Percentiles rank a stretch among this genome's conserved stretches.
Conservation (phyloP, 148 eudicot species). For the Diospyros kaki region DNA sequence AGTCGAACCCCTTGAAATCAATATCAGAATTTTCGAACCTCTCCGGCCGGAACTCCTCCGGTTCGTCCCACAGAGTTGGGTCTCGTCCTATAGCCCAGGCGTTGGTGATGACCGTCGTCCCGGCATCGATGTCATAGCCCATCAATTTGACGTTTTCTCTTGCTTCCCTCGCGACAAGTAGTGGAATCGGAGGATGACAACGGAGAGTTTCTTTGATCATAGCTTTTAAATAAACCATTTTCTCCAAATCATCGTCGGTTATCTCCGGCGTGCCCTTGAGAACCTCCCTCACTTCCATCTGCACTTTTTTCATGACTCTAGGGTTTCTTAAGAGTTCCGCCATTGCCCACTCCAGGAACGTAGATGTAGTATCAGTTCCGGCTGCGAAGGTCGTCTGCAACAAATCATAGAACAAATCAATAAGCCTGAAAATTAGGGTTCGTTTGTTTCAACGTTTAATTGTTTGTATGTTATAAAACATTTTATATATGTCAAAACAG, state of each 20-base stretch:
- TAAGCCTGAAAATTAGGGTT: too few relatives aligned
- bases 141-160: slow-evolving; percentile 42
- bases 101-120: slow-evolving; percentile 46
- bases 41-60: slow-evolving; percentile 53
- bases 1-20: slow-evolving; percentile 53
- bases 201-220: slow-evolving; percentile 59
- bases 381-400: slow-evolving; percentile 55
- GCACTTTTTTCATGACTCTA: slow-evolving; percentile 45
- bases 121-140: slow-evolving; percentile 46
- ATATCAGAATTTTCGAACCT: slow-evolving; percentile 43
- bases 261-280: slow-evolving; percentile 22
- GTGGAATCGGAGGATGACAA: slow-evolving; percentile 57
- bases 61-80: slow-evolving; percentile 50
- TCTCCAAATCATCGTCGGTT: slow-evolving; percentile 34
- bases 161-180: slow-evolving; percentile 48
- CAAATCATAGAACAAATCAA: background rate
- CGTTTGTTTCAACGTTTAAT: background rate
- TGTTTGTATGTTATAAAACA: background rate
- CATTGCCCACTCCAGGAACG: slow-evolving; percentile 65
- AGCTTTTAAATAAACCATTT: slow-evolving; percentile 64
- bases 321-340: slow-evolving; percentile 71
- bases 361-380: slow-evolving; percentile 65
- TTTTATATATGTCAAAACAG: background rate
- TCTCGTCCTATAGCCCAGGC: slow-evolving; percentile 70
- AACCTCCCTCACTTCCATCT: slow-evolving; percentile 39